Conservation (phyloP, 148 eudicot species). For the Fallopia convolvulus region DNA sequence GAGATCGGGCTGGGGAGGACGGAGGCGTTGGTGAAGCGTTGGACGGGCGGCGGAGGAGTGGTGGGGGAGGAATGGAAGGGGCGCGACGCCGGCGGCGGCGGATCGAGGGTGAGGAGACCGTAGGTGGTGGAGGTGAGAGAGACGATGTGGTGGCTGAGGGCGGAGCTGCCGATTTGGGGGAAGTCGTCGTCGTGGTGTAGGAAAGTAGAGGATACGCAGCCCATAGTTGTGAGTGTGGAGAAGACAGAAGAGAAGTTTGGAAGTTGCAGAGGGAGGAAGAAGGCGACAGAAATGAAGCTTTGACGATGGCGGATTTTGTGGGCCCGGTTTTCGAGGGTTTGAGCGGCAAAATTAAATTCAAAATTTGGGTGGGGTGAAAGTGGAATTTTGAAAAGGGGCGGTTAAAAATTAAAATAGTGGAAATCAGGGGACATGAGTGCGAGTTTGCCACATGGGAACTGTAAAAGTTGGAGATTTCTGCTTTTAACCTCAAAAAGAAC, state of each 20-base stretch:
- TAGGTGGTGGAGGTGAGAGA: slow-evolving; percentile 83
- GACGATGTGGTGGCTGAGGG: slow-evolving; percentile 63
- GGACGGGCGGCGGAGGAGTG: slow-evolving; percentile 22
- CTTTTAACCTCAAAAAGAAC: too few relatives aligned
- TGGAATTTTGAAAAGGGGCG: background rate
- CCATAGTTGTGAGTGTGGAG: slow-evolving; percentile 25
- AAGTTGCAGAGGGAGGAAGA: background rate
- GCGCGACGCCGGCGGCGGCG: slow-evolving; percentile 20
- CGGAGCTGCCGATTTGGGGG: slow-evolving; percentile 35
- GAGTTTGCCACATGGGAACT: too few relatives aligned
- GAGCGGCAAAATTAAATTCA: background rate
- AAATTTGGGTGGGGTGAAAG: background rate
- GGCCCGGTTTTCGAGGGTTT: background rate
- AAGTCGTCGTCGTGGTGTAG: slow-evolving; percentile 66
- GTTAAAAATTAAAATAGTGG: background rate
- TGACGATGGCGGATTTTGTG: background rate
- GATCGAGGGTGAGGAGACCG: slow-evolving; percentile 49
- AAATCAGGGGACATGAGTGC: background rate
- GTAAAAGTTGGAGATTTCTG: too few relatives aligned
- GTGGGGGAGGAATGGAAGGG: slow-evolving; percentile 17
- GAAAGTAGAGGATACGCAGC: slow-evolving; percentile 70
- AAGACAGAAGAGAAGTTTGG: background rate
- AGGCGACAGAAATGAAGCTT: background rate
- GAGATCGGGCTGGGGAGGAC: slow-evolving; percentile 10
- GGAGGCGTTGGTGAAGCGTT: slow-evolving; percentile 27